phyloP scores from a whole-genome alignment of 2,329 filamentous ascomycete species.

The Septoria petroselini region DNA sequence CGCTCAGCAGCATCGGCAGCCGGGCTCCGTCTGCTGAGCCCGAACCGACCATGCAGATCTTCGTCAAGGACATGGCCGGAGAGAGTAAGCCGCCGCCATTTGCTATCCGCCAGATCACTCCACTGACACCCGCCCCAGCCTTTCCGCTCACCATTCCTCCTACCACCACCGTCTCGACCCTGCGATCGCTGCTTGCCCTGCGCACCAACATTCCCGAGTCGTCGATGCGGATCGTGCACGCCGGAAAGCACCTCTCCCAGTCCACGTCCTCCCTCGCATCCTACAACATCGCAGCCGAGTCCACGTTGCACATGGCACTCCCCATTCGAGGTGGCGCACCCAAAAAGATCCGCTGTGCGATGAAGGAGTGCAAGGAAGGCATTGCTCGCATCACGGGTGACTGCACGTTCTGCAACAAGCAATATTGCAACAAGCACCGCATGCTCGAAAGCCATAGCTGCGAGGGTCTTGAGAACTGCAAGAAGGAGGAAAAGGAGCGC shows the following conservation, averaged over 20 bases:
- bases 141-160: conserved; percentile 56
- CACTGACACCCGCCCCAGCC: conserved; percentile 43
- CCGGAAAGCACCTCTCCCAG: conserved; percentile 54
- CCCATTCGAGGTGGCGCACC: conserved; percentile 60
- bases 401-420: conserved; percentile 89
- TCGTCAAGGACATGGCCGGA: conserved; percentile 58
- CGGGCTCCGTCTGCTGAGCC: conserved; percentile 43
- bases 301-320: conserved; percentile 54
- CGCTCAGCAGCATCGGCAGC: conserved; percentile 41
- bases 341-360: conserved; percentile 79
- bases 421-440: conserved; percentile 93
- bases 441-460: conserved; percentile 94
- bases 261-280: conserved; percentile 46
- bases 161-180: conserved; percentile 54
- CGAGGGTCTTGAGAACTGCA: conserved; percentile 89
- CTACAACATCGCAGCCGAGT: conserved; percentile 50
- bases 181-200: conserved; percentile 56
- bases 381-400: conserved; percentile 94
- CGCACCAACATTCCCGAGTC: conserved; percentile 53
- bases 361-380: conserved; percentile 81
- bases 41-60: conserved; percentile 58
- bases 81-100: conserved; percentile 49
- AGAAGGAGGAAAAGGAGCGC: conserved; percentile 92
- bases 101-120: conserved; percentile 13
- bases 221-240: conserved; percentile 56